Base-by-base conservation (phyloP, 495 filamentous ascomycete genomes). In the Xylaria longipes region DNA sequence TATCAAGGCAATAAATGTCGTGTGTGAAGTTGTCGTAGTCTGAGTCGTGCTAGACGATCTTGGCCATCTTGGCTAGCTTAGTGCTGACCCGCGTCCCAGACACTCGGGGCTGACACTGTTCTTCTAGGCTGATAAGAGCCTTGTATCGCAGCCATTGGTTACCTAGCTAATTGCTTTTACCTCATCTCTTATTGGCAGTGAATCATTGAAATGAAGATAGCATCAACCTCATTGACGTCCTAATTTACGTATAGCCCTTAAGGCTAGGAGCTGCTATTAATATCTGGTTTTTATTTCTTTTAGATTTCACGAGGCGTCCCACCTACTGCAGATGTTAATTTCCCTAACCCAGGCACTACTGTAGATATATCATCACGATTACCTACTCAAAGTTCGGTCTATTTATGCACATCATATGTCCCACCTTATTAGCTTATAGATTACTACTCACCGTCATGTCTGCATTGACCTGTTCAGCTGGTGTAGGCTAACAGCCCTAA, bases 71-170 rank as follows among this genome's bases (percentile, higher is more conserved):
- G 50, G 65, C 48, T 41, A 27, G 5, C 65, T 58, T 68, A 25
- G 65, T 56, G 29, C 60, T 43, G 29, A 33, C 60, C 41, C 25
- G 37, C 29, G 64, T 67, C 35, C 65, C 65, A 67, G 65, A 56
- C 65, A 14, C 31, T 50, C 48, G 65, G 48, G 48, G 65, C 64
- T 54, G 60, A 27, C 29, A 35, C n/a, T 37, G 35, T 33, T 35
- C 56, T 58, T 25, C 31, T 29, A 17, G 5, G n/a, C 46, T 48
- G 65, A 67, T 67, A 67, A 67, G 65, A 31, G 27, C n/a, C 33
- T 11, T 43, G 37, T 20, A 20, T 65, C 62, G n/a, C 27, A 48
- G 33, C n/a, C 12, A 54, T 67, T 33, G 35, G 64, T n/a, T n/a
- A n/a, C n/a, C n/a, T n/a, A n/a, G n/a, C 64, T 11, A 54, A 48